Evolutionary conservation across 306 rosid genomes (phyloP).

Genomic region (Cucumis cinereus): DNA sequence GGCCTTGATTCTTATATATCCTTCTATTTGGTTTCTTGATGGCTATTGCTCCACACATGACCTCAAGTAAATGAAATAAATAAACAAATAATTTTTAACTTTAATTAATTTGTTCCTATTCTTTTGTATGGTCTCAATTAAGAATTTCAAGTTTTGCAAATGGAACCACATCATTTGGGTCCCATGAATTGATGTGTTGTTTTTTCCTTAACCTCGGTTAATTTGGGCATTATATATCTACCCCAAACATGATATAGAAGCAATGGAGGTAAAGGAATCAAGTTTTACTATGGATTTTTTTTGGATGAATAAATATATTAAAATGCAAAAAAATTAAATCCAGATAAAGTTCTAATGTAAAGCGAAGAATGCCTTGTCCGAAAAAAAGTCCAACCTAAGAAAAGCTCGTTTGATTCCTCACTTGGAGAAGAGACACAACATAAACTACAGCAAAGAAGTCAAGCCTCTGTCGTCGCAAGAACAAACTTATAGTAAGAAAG

Average conservation of each 20-base stretch:
- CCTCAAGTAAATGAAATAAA: not conserved
- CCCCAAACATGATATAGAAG: not conserved
- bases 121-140: not conserved
- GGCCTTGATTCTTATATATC: not conserved
- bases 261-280: not conserved
- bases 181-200: constrained; percentile 1
- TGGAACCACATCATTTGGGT: constrained; percentile 10
- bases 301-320: too few species aligned
- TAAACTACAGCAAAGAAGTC: too few species aligned
- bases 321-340: too few species aligned
- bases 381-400: too few species aligned
- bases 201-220: not conserved
- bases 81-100: not conserved
- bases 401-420: too few species aligned
- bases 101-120: not conserved
- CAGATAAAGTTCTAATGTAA: too few species aligned
- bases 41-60: constrained; percentile 6
- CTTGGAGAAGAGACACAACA: too few species aligned
- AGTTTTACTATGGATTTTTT: not conserved
- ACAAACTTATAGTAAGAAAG: too few species aligned
- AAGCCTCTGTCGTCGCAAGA: too few species aligned
- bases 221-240: not conserved
- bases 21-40: not conserved
- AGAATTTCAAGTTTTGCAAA: not conserved
- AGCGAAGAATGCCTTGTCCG: too few species aligned